Conservation (phyloP, 1,284 basidiomycete genomes). For the Rhodotorula sp. region DNA sequence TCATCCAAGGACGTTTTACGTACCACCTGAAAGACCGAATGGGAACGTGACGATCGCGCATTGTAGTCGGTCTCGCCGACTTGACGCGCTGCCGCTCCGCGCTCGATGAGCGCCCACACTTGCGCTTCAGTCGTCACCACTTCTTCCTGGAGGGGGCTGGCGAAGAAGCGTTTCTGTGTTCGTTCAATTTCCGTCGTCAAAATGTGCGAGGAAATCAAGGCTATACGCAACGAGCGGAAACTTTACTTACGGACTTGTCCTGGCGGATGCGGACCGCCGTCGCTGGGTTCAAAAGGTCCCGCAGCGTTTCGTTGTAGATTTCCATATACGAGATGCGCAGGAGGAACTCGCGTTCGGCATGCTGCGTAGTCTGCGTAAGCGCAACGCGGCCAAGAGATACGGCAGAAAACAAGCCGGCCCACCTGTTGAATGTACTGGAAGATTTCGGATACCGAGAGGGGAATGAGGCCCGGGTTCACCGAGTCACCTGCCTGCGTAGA, state of each 20-base stretch:
- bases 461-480: slow-evolving; percentile 88
- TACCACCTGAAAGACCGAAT: slow-evolving; percentile 87
- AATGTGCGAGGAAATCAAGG: neutral
- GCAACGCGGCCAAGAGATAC: too few species aligned
- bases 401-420: neutral
- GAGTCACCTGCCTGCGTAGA: slow-evolving; percentile 62
- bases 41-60: slow-evolving; percentile 84
- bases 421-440: slow-evolving; percentile 53
- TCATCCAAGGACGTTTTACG: slow-evolving; percentile 24
- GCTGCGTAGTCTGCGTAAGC: slow-evolving; percentile 7
- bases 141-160: slow-evolving; percentile 78
- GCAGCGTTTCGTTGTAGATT: slow-evolving; percentile 92
- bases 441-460: slow-evolving; percentile 68
- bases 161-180: slow-evolving; percentile 48
- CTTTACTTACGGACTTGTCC: slow-evolving; percentile 33
- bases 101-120: slow-evolving; percentile 75
- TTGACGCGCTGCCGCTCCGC: slow-evolving; percentile 82
- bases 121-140: slow-evolving; percentile 85
- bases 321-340: slow-evolving; percentile 92
- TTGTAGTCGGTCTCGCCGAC: slow-evolving; percentile 98
- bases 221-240: neutral
- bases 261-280: slow-evolving; percentile 42
- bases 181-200: neutral
- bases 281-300: slow-evolving; percentile 75
- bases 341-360: slow-evolving; percentile 79